Evolutionary conservation across 129 eudicot species (phyloP), one percentile per base, ranked within the genome.

Genomic region (Rutidosis leptorrhynchoides): DNA sequence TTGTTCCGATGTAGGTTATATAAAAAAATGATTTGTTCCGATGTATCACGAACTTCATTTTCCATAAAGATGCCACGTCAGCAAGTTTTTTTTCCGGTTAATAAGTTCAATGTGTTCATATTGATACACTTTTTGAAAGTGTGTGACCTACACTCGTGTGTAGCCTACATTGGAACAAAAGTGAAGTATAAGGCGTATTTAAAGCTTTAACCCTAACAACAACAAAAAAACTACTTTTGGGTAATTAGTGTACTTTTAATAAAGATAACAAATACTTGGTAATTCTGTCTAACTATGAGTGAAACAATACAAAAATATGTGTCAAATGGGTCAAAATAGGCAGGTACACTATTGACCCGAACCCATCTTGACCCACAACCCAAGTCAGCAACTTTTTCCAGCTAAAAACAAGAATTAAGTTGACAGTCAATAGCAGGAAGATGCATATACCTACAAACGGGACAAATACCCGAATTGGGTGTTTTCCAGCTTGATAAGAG

Each of bases 381-480:
- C 62, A 57, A 25, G 30, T 21, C 21, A 8, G 14, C 24, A 15
- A n/a, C n/a, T 37, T 25, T 56, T 45, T 45, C 54, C 57, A 17
- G 11, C 57, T 16, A 21, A 35, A 37, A 15, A 7, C 37, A 42
- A 64, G 37, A 43, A 74, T 35, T 12, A 59, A 62, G n/a, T 12
- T 24, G 6, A 4, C 2, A 37, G 22, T 58, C 67, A 25, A 58
- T 26, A 3, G 10, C n/a, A 54, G 54, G 59, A 64, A 3, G 55
- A 74, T 93, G 86, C 98, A 96, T 88, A 70, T 93, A 88, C 98
- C 98, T 88, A 70, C 98, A 93, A 82, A 93, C 96, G 66, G 98
- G 98, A 67, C 98, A 88, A 62, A 86, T 88, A 42, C 96, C 98
- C 10, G 85, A 85, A 53, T 67, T 65, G 64, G 76, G 67, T 46